phyloP scores from a whole-genome alignment of 1,139 yeast genomes.

The Blastobotrys proliferans region DNA sequence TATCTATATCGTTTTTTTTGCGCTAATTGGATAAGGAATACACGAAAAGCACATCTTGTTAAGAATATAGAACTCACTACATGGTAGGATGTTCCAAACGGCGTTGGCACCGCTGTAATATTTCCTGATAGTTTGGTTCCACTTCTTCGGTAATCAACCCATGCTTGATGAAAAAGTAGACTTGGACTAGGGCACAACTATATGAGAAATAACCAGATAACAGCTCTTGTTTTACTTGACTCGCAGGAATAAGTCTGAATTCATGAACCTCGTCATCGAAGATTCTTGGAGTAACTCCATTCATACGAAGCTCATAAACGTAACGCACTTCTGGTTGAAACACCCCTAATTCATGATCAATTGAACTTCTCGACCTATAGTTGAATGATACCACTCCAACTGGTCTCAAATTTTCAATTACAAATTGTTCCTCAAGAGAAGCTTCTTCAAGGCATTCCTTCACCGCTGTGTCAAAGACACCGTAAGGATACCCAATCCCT shows the following conservation, averaged over 20 bases:
- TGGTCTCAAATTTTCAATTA: conserved; percentile 42
- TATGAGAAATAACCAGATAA: conserved; percentile 43
- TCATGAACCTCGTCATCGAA: conserved; percentile 83
- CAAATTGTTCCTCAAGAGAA: conserved; percentile 56
- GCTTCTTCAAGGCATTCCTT: conserved; percentile 94
- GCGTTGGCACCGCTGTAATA: background rate
- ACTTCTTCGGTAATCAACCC: background rate
- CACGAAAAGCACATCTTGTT: background rate
- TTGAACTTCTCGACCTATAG: conserved; percentile 23
- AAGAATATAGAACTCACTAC: too few relatives aligned
- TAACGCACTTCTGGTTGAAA: conserved; percentile 89
- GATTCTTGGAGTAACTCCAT: conserved; percentile 57
- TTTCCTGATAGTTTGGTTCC: background rate
- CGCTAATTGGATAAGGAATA: background rate
- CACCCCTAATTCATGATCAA: conserved; percentile 45
- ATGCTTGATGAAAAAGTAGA: background rate
- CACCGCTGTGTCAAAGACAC: conserved; percentile 67
- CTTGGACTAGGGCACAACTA: background rate
- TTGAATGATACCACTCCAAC: conserved; percentile 68
- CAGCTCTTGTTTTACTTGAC: conserved; percentile 41
- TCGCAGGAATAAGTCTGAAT: conserved; percentile 58
- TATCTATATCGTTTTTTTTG: conserved; percentile 1
- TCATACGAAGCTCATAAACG: conserved; percentile 65
- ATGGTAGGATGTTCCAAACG: too few relatives aligned
- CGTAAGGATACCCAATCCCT: conserved; percentile 81